phyloP scores from a whole-genome alignment of 306 rosid species.

The barrel medic (Medicago truncatula) region DNA sequence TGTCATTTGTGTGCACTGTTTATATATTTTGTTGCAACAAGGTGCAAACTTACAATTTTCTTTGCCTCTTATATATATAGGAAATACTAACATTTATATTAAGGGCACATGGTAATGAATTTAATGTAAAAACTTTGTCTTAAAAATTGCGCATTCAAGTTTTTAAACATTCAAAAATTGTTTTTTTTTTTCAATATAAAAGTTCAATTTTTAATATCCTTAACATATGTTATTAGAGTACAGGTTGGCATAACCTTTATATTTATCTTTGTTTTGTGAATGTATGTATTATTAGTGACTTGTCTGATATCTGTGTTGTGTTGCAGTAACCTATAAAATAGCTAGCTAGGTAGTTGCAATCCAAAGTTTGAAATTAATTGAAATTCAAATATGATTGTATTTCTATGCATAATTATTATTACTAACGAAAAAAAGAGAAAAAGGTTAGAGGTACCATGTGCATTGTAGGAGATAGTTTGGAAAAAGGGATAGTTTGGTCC shows the following conservation, averaged over 20 bases:
- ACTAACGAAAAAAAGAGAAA: neutral
- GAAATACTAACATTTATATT: no score
- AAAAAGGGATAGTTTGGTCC: slow-evolving; percentile 4
- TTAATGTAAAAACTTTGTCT: no score
- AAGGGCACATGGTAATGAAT: no score
- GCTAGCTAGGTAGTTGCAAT: neutral
- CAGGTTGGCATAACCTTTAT: no score
- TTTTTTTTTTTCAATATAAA: no score
- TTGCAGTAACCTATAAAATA: neutral
- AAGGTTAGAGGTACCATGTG: slow-evolving; percentile 18
- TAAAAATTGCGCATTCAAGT: no score
- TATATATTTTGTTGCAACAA: neutral
- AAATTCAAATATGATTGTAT: slow-evolving; percentile 21
- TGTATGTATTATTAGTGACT: neutral
- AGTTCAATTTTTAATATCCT: no score
- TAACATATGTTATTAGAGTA: no score
- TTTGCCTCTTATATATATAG: neutral
- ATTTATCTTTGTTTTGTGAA: no score
- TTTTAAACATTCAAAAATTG: no score
- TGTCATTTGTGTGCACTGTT: neutral
- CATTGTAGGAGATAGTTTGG: slow-evolving; percentile 13
- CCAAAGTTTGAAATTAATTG: slow-evolving; percentile 7
- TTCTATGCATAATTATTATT: slow-evolving; percentile 19
- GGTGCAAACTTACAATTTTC: neutral
- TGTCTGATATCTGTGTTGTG: neutral